Evolutionary conservation across 108 stramenopile species (phyloP).

Genomic region (Skeletonema tropicum): DNA sequence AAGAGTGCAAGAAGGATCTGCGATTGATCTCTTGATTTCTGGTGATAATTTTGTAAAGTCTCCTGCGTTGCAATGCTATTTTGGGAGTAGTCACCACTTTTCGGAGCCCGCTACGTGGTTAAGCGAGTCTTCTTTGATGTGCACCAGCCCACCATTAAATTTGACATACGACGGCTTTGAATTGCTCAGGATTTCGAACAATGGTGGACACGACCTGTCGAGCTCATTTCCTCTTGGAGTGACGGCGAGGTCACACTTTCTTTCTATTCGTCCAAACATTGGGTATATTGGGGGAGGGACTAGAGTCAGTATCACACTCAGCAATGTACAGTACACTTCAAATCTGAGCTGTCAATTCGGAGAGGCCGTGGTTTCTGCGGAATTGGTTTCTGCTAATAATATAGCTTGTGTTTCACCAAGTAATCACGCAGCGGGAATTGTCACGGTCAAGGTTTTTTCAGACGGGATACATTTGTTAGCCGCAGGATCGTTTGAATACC

Average conservation of each 20-base stretch:
- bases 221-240: slow-evolving; percentile 26
- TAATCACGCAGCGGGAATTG: not conserved
- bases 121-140: slow-evolving; percentile 26
- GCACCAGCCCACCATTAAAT: slow-evolving; percentile 43
- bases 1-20: slow-evolving; percentile 36
- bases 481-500: slow-evolving; percentile 39
- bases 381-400: slow-evolving; percentile 4
- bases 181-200: slow-evolving; percentile 31
- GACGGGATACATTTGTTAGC: slow-evolving; percentile 21
- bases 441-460: slow-evolving; percentile 21
- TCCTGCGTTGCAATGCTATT: slow-evolving; percentile 37
- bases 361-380: slow-evolving; percentile 12
- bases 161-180: slow-evolving; percentile 38
- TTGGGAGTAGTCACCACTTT: slow-evolving; percentile 19
- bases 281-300: slow-evolving; percentile 48
- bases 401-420: slow-evolving; percentile 34
- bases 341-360: slow-evolving; percentile 42
- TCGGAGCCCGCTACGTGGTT: slow-evolving; percentile 47
- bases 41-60: slow-evolving; percentile 47
- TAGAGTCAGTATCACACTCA: slow-evolving; percentile 21
- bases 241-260: slow-evolving; percentile 30
- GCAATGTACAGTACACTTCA: slow-evolving; percentile 30
- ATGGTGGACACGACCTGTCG: slow-evolving; percentile 30
- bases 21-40: slow-evolving; percentile 25
- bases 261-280: slow-evolving; percentile 34